Base-by-base conservation (phyloP, 192 early-diverging fungal genomes). In the Coemansia sp. region DNA sequence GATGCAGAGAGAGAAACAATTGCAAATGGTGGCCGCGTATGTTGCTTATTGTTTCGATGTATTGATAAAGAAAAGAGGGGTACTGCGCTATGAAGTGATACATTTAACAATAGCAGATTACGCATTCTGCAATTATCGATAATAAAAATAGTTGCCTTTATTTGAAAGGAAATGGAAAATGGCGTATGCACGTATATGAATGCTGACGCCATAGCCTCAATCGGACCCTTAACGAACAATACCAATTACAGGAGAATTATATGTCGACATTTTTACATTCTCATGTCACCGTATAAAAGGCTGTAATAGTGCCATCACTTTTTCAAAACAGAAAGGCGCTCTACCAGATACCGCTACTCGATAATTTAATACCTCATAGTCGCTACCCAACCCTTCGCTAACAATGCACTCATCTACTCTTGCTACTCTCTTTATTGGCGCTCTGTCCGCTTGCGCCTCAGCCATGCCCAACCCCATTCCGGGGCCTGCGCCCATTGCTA, bases 381-480 rank as follows among this genome's bases (percentile, higher is more conserved):
- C 29, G 3, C 51, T 2, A 31, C 27, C 10, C 27, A 31, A 53
- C 13, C 29, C 13, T 5, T 27, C 29, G 46, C 7, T n/a, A 35
- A 6, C 2, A 64, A 64, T 64, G 63, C 33, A 51, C 31, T 2
- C 46, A 4, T 50, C 63, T 51, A 48, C 19, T 14, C 4, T 64
- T 34, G 45, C 53, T 46, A 19, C 35, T 29, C 6, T 63, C n/a
- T n/a, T 60, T 11, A 29, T 64, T 37, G 69, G 51, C n/a, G 37
- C 53, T n/a, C 41, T 70, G 10, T 14, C 42, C 41, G 11, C 17
- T 3, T 39, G 39, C 31, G 16, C 54, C 3, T 54, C 62, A 2
- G 69, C 68, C 4, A 36, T 68, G 45, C 67, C 67, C 13, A 50
- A 27, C 44, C 57, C 67, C 17, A 61, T 19, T 21, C 41, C 68